phyloP scores from a whole-genome alignment of 179 eudicot genomes.

The Beta lomatogona region DNA sequence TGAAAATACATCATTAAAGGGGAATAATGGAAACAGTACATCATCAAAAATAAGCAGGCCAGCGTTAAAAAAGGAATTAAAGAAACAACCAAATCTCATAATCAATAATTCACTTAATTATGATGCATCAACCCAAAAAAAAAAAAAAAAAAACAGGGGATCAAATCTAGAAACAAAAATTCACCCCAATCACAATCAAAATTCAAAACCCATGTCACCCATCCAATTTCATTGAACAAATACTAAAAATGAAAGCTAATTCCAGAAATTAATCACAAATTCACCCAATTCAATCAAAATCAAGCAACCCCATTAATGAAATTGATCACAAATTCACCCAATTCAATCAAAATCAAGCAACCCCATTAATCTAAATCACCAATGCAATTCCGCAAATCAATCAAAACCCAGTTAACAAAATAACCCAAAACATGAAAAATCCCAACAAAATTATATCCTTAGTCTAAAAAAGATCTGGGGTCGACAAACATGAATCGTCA shows the following conservation, averaged over 20 bases:
- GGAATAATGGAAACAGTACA: not conserved
- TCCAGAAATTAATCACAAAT: not conserved
- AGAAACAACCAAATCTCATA: not conserved
- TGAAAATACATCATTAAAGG: not conserved
- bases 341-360: conserved; percentile 5
- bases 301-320: not conserved
- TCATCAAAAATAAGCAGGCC: not conserved
- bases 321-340: not conserved
- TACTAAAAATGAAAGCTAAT: not conserved
- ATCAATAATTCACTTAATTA: not conserved
- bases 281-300: conserved; percentile 6
- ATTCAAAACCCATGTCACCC: not conserved
- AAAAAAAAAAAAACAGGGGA: not conserved
- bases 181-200: not conserved
- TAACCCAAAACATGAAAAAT: not conserved
- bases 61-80: too few relatives aligned
- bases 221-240: not conserved
- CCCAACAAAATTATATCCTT: too few relatives aligned
- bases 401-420: conserved; percentile 6
- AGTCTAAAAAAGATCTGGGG: too few relatives aligned
- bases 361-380: not conserved
- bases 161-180: not conserved
- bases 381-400: not conserved
- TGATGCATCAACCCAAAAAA: not conserved
- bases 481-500: too few relatives aligned